Conservation (phyloP, 129 eudicot species). For the Rutidosis leptorrhynchoides region DNA sequence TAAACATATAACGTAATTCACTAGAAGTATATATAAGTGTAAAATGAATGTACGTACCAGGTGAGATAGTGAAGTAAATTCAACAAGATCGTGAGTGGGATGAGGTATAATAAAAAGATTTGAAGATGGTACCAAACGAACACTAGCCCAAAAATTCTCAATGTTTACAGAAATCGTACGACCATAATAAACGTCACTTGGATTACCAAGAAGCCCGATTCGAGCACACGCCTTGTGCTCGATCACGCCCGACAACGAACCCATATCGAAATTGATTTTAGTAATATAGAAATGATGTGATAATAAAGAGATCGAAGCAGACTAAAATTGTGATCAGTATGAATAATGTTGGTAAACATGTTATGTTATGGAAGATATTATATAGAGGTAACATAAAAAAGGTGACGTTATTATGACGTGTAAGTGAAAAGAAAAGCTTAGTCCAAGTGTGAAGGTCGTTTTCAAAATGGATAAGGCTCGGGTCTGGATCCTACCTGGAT, state of each 20-base stretch:
- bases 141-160: constrained; percentile 86
- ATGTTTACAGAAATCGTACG: constrained; percentile 64
- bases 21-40: too few species aligned
- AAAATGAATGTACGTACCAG: constrained; percentile 40
- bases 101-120: constrained; percentile 72
- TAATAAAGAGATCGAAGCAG: not conserved
- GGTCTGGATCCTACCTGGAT: constrained; percentile 14
- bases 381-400: not conserved
- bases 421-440: not conserved
- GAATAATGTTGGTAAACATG: not conserved
- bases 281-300: not conserved
- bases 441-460: not conserved
- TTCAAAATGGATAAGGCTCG: not conserved
- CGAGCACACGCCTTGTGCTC: constrained; percentile 84
- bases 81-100: constrained; percentile 76
- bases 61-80: constrained; percentile 64
- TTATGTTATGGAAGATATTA: not conserved
- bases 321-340: not conserved
- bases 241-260: constrained; percentile 28
- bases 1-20: not conserved
- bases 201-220: constrained; percentile 82
- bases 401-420: not conserved
- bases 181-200: constrained; percentile 85
- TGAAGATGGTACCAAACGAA: constrained; percentile 58
- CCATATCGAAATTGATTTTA: not conserved